These are phyloP conservation scores for Candida tetrigidarum DNA, from an alignment of 1,139 yeast genomes.

Conservation along the genomic window DNA sequence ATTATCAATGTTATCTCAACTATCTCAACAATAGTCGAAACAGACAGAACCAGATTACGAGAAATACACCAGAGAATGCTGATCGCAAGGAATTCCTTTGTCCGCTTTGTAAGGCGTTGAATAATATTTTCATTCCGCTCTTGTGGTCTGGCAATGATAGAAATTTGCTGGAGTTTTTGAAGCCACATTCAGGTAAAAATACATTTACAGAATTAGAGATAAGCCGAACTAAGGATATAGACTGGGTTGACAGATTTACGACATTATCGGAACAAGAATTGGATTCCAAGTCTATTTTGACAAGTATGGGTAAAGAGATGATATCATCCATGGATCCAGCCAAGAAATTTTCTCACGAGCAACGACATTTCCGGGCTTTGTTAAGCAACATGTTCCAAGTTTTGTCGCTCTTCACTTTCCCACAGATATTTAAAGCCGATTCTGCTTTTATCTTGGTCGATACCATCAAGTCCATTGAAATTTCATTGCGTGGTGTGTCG, in stretches of 20 bases:
- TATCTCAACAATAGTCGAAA: slow-evolving; percentile 57
- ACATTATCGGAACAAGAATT: slow-evolving; percentile 27
- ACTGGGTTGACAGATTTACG: slow-evolving; percentile 34
- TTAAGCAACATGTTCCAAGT: slow-evolving; percentile 42
- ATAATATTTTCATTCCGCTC: slow-evolving; percentile 82
- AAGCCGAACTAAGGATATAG: slow-evolving; percentile 19
- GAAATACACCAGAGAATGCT: slow-evolving; percentile 79
- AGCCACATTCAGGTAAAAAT: slow-evolving; percentile 12
- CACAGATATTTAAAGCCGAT: slow-evolving; percentile 42
- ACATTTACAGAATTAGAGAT: slow-evolving; percentile 18
- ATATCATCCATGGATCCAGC: slow-evolving; percentile 21
- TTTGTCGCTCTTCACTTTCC: slow-evolving; percentile 43
- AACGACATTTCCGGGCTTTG: slow-evolving; percentile 32
- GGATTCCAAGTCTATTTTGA: slow-evolving; percentile 27
- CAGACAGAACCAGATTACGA: slow-evolving; percentile 73
- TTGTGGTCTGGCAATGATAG: slow-evolving; percentile 50
- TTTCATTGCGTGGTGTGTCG: slow-evolving; percentile 62
- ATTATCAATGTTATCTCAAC: slow-evolving; percentile 72
- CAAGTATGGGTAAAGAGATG: slow-evolving; percentile 32
- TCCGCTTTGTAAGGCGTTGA: slow-evolving; percentile 88
- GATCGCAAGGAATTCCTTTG: slow-evolving; percentile 79
- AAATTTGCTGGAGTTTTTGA: slow-evolving; percentile 27
- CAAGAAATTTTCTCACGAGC: slow-evolving; percentile 15
- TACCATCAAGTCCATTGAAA: slow-evolving; percentile 68
- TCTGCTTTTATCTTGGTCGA: slow-evolving; percentile 46